Conservation (phyloP, 345 rosid species). For the Barbarea vulgaris region DNA sequence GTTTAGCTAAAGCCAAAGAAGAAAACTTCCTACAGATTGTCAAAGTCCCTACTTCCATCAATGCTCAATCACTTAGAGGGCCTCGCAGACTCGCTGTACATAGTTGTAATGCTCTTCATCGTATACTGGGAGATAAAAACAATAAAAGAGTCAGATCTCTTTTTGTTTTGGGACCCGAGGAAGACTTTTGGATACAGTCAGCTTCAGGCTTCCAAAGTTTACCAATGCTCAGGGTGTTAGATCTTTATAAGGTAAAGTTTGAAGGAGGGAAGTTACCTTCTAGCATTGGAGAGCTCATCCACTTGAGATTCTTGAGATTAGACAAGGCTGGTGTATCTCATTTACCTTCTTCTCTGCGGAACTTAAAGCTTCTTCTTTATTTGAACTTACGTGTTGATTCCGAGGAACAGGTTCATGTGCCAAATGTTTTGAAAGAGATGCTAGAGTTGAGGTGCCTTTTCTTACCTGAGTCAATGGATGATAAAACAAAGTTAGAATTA, state of each 20-base stretch:
- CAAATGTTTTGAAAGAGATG: background rate
- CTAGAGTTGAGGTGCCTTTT: background rate
- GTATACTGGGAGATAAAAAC: background rate
- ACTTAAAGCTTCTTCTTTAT: background rate
- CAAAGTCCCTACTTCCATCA: background rate
- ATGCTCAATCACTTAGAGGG: background rate
- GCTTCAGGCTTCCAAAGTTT: background rate
- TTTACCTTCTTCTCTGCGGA: background rate
- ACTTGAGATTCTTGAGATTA: background rate
- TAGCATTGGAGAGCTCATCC: background rate
- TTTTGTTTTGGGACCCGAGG: background rate
- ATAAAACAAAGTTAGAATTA: background rate
- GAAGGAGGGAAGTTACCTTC: background rate
- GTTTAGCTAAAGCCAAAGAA: background rate
- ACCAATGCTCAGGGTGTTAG: background rate
- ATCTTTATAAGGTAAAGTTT: background rate
- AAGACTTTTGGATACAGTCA: background rate
- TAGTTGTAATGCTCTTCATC: background rate
- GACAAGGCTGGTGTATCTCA: background rate
- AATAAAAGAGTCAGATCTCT: conserved; percentile 1
- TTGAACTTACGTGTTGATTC: background rate
- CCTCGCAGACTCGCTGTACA: background rate
- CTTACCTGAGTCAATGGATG: background rate
- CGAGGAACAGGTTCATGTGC: background rate
- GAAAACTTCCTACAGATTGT: background rate